A percentile compares a stretch with the other conserved stretches of the same genome.
Conservation (phyloP, 768 basidiomycete species). For the Hirschioporus abietinus region DNA sequence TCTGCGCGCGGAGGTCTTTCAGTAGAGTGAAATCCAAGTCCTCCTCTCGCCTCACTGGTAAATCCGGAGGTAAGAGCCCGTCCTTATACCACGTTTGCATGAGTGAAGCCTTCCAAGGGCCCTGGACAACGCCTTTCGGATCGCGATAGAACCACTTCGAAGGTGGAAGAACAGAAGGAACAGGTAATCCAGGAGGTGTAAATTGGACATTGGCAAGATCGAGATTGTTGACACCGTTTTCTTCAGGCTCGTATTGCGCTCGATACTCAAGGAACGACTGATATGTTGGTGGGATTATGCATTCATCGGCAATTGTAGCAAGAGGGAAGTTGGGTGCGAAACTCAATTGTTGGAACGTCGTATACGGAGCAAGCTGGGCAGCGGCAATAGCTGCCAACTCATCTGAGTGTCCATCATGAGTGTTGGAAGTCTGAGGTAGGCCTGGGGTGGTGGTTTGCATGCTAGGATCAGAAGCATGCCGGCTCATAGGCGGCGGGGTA, state of each 20-base stretch:
- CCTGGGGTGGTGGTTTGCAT: slow-evolving; percentile 19
- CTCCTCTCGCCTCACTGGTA: slow-evolving; percentile 75
- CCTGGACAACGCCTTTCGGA: slow-evolving; percentile 75
- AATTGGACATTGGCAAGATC: slow-evolving; percentile 62
- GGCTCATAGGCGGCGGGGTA: slow-evolving; percentile 21
- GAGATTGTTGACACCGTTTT: slow-evolving; percentile 31
- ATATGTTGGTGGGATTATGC: slow-evolving; percentile 89
- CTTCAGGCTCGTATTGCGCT: slow-evolving; percentile 54
- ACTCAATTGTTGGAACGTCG: slow-evolving; percentile 84
- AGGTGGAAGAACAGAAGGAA: slow-evolving; percentile 61
- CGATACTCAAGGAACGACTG: slow-evolving; percentile 71
- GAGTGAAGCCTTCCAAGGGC: slow-evolving; percentile 81
- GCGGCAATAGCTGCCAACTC: slow-evolving; percentile 65
- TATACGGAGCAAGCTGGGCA: slow-evolving; percentile 76
- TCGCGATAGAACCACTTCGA: slow-evolving; percentile 81
- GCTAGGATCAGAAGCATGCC: slow-evolving; percentile 7
- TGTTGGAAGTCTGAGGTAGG: slow-evolving; percentile 21
- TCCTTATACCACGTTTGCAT: slow-evolving; percentile 92
- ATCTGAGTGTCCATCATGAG: slow-evolving; percentile 46
- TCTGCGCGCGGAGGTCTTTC: slow-evolving; percentile 71
- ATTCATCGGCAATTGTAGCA: slow-evolving; percentile 83
- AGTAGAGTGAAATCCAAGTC: slow-evolving; percentile 63
- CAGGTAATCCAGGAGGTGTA: slow-evolving; percentile 74
- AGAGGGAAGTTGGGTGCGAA: slow-evolving; percentile 88
- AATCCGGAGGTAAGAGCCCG: slow-evolving; percentile 72